Base-by-base conservation (phyloP, 371 early-diverging fungal genomes). In the Gilbertella persicaria region DNA sequence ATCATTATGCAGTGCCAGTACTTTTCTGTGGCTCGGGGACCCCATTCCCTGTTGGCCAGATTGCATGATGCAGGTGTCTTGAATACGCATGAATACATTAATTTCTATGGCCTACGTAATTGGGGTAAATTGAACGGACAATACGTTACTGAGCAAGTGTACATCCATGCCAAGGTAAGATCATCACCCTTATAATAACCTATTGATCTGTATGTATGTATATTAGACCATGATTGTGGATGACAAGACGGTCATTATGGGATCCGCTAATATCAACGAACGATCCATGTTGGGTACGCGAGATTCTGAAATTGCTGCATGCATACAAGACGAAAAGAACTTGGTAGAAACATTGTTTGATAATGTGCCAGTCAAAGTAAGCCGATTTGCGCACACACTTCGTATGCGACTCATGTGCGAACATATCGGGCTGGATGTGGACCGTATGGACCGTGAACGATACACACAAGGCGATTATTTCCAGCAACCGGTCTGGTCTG, bases 221-320 rank as follows among this genome's bases (percentile, higher is more conserved):
- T n/a, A n/a, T n/a, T 44, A 67, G 65, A 58, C 50, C 21, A 83
- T 95, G 84, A 90, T 96, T 51, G 86, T 91, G 4, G 96, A 96
- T 61, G 94, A 92, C 55, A 75, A 73, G 7, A 76, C 72, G 23
- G 86, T 86, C 20, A 79, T 96, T 24, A 83, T 89, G 59, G 96
- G 96, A 14, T 90, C 90, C 4, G 94, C 95, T 36, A 95, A 95
- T 69, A 82, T 95, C 59, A 96, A 96, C 62, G 73, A 73, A 53
- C 85, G 96, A 1, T 91, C 92, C 0, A 84, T 87, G 70, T 60
- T 84, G 24, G 96, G 96, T 7, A 78, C 75, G 54, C 87, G 94
- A 46, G 96, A 96, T 65, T 90, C 93, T 10, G 96, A 96, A 68
- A 81, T 94, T 40, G 90, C 91, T 17, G 80, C 89, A 24, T 61